Base-by-base conservation (phyloP, 2,329 filamentous ascomycete genomes). In the Neofusicoccum cordaticola region DNA sequence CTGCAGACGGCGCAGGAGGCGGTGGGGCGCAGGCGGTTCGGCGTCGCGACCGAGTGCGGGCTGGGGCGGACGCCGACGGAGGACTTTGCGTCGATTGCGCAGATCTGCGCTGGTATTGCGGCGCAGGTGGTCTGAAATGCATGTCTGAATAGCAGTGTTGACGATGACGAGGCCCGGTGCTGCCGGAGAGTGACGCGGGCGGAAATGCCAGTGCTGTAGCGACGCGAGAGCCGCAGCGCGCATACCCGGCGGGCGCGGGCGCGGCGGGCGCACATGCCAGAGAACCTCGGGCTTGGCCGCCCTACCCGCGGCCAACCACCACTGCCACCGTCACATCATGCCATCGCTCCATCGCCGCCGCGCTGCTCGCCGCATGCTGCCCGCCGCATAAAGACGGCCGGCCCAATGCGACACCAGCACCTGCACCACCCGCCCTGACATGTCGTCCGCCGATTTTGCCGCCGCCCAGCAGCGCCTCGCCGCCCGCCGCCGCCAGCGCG, bases 381-480 rank as follows among this genome's bases (percentile, higher is more conserved):
- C 53, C 4, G 42, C 27, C 56, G 11, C 42, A 13, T 60, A 37
- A 48, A 35, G 31, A 9, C 15, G 1, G 15, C 13, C 11, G 12
- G 8, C 11, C 56, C 56, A 60, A 60, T 60, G 56, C 56, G 31
- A 47, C 15, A 47, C 12, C 56, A n/a, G 42, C 50, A 50, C 19
- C 48, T 5, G 27, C 27, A 12, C 51, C 35, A 37, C 9, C 62
- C 62, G 51, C 62, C 51, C 42, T 58, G 62, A 64, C 9, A 61
- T 86, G 84, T 84, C 81, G 42, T 82, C 83, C 63, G 81, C 84
- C 74, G 90, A 90, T 79, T 97, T 97, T 80, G 89, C 91, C 77
- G 90, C 92, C 77, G 94, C 94, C 69, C 93, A 97, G 81, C 86
- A 91, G 80, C 91, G 93, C 76, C 88, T 97, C 66, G 85, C 90